These are phyloP conservation scores for Mangifera indica DNA, from an alignment of 345 rosid species.

Conservation along the genomic window DNA sequence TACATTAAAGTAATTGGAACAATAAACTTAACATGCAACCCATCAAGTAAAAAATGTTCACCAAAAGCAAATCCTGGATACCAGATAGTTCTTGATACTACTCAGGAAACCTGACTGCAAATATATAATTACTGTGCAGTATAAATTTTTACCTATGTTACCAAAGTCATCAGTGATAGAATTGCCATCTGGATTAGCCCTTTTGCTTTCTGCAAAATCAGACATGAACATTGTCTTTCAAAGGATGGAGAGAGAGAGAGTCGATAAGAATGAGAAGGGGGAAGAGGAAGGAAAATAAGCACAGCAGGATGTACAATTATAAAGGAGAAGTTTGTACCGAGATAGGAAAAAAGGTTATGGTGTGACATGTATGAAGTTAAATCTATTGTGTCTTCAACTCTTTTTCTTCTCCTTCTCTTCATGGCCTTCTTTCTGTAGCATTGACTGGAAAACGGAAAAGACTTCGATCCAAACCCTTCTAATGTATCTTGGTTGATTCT, in stretches of 20 bases:
- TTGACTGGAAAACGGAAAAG: constrained; percentile 63
- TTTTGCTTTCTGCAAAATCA: constrained; percentile 62
- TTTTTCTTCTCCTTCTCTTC: constrained; percentile 73
- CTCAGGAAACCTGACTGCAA: not conserved
- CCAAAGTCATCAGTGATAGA: constrained; percentile 59
- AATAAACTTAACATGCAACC: not conserved
- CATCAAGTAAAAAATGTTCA: not conserved
- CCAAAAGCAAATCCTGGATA: not conserved
- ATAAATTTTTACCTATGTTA: constrained; percentile 37
- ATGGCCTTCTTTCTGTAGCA: constrained; percentile 47
- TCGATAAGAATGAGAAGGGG: not conserved
- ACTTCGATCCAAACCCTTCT: constrained; percentile 66
- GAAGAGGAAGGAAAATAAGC: too few relatives aligned
- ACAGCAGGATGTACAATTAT: constrained; percentile 17
- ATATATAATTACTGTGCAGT: constrained; percentile 7
- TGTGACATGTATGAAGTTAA: constrained; percentile 52
- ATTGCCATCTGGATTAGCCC: constrained; percentile 55
- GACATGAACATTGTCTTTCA: not conserved
- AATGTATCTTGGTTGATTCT: constrained; percentile 37
- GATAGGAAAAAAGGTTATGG: constrained; percentile 69
- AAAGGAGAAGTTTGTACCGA: constrained; percentile 42
- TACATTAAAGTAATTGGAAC: not conserved
- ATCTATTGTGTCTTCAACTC: constrained; percentile 59
- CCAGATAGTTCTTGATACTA: not conserved
- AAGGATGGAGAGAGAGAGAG: not conserved